Conservation (phyloP, 495 filamentous ascomycete genomes). For the Diplogelasinospora grovesii region DNA sequence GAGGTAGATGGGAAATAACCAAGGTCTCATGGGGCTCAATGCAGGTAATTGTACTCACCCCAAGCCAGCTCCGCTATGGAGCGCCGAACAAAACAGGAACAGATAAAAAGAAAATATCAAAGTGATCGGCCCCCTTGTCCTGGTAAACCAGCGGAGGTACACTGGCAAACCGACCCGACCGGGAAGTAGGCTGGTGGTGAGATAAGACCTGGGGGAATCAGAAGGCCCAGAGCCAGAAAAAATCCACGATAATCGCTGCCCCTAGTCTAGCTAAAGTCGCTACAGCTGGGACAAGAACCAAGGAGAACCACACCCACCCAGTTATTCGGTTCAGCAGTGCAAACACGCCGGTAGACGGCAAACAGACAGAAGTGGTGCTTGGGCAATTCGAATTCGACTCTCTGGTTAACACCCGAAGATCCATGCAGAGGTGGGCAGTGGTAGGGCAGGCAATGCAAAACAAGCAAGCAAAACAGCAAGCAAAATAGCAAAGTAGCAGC, state of each 20-base stretch:
- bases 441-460: neutral
- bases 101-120: slow-evolving; percentile 2
- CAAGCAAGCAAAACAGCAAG: neutral
- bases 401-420: neutral
- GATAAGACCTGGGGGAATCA: slow-evolving; percentile 8
- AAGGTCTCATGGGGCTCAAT: neutral
- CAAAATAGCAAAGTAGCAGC: no score
- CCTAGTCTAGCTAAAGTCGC: slow-evolving; percentile 7
- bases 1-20: neutral
- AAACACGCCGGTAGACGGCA: neutral
- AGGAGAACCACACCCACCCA: neutral
- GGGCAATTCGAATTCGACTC: neutral
- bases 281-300: neutral
- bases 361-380: neutral
- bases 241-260: slow-evolving; percentile 2
- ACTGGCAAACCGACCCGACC: no score
- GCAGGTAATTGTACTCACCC: neutral
- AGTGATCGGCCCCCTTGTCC: slow-evolving; percentile 4
- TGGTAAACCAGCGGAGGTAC: no score
- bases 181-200: slow-evolving; percentile 6
- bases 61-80: neutral
- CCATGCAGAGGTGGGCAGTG: neutral
- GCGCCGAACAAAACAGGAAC: neutral
- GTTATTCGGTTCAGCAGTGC: neutral
- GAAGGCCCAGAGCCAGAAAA: neutral